Percentiles rank a stretch among this genome's conserved stretches.
Evolutionary conservation across 495 filamentous ascomycete species (phyloP).

Genomic region (Pseudomonodictys pantanalensis): DNA sequence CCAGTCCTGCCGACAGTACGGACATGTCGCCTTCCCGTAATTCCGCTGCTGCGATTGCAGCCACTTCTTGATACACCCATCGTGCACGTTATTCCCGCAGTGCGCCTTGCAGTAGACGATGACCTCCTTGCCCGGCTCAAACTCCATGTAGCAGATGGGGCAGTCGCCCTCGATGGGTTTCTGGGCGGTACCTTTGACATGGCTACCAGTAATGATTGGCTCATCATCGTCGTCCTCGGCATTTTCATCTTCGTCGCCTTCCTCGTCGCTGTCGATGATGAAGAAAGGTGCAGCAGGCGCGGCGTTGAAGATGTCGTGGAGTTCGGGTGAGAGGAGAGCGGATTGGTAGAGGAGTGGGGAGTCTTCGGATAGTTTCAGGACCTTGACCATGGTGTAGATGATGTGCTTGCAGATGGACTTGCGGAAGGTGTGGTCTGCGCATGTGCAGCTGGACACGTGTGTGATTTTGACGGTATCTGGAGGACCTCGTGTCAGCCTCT

Average conservation of each 20-base stretch:
- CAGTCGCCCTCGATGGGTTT: conserved; percentile 13
- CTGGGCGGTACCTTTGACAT: background rate
- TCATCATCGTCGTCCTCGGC: no score
- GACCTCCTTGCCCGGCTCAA: background rate
- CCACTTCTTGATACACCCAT: background rate
- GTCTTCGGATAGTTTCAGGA: background rate
- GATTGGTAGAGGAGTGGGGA: background rate
- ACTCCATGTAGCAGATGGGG: conserved; percentile 1
- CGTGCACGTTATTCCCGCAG: conserved; percentile 11
- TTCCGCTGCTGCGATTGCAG: background rate
- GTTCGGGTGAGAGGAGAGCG: background rate
- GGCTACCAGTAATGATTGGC: no score
- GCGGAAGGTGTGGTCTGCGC: background rate
- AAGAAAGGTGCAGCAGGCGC: background rate
- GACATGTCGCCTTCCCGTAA: background rate
- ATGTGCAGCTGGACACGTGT: background rate
- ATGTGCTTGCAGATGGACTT: background rate
- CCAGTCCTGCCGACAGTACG: background rate
- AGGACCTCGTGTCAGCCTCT: background rate
- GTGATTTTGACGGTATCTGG: background rate
- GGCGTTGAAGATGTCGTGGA: background rate
- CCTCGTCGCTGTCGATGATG: background rate
- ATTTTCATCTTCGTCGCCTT: no score
- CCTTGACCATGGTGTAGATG: background rate
- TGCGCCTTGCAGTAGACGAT: conserved; percentile 4